Evolutionary conservation across 139 green algal species (phyloP).

Genomic region (Astrephomene gubernaculifera): DNA sequence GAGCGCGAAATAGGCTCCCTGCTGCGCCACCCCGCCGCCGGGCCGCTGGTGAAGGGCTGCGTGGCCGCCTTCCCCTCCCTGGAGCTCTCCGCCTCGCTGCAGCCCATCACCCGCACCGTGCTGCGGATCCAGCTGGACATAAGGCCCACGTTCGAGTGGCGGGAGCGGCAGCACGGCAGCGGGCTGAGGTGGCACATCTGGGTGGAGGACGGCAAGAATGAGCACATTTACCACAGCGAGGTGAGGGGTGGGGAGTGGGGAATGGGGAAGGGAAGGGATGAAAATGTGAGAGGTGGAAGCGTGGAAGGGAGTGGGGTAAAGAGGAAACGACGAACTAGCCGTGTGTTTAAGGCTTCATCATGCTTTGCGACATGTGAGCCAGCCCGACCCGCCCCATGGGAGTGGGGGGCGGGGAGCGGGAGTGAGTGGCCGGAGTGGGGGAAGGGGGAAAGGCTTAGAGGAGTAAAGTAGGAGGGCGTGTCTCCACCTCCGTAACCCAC

Average conservation of each 20-base stretch:
- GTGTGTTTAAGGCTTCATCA: no score
- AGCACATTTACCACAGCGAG: conserved; percentile 95
- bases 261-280: background rate
- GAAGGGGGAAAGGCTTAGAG: no score
- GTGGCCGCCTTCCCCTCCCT: conserved; percentile 86
- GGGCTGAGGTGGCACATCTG: conserved; percentile 80
- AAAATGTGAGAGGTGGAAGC: no score
- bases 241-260: background rate
- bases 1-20: conserved; percentile 85
- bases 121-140: conserved; percentile 88
- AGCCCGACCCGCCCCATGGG: no score
- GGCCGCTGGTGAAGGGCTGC: conserved; percentile 49
- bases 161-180: conserved; percentile 59
- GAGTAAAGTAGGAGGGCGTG: no score
- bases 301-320: background rate
- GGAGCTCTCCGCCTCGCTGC: conserved; percentile 79
- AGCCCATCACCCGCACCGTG: conserved; percentile 97
- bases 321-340: no score
- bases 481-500: no score
- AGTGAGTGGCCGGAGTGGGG: no score
- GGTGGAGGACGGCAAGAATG: conserved; percentile 94
- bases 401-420: no score
- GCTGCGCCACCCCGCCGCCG: conserved; percentile 65
- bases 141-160: conserved; percentile 85
- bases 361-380: no score